Conservation (phyloP, 345 rosid genomes). For the Mangifera indica region DNA sequence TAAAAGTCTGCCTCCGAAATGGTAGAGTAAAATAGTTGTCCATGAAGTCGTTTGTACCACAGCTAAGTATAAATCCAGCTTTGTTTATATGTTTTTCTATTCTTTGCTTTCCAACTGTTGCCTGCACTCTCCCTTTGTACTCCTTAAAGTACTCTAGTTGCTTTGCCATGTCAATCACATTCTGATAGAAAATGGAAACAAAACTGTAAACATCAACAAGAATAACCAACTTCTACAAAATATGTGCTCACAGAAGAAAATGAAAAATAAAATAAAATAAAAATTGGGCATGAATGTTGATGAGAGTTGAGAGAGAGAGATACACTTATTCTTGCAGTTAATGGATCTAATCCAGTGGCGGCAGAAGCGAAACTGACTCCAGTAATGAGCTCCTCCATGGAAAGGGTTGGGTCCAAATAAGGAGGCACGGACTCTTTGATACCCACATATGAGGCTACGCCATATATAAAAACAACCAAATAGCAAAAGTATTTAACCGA, state of each 20-base stretch:
- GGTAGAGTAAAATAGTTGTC: constrained; percentile 59
- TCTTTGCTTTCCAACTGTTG: constrained; percentile 37
- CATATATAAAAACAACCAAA: background rate
- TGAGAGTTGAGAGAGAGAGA: background rate
- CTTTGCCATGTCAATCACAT: constrained; percentile 36
- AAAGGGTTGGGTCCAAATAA: constrained; percentile 65
- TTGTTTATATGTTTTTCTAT: constrained; percentile 34
- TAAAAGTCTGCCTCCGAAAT: constrained; percentile 46
- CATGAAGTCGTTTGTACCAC: constrained; percentile 63
- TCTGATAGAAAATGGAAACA: constrained; percentile 30
- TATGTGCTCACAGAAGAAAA: background rate
- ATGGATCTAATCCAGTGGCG: constrained; percentile 78
- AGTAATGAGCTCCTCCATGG: constrained; percentile 55
- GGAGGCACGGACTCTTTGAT: constrained; percentile 70
- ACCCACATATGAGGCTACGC: constrained; percentile 66
- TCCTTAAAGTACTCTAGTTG: constrained; percentile 57
- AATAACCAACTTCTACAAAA: background rate
- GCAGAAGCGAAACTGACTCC: constrained; percentile 97
- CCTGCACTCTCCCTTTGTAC: constrained; percentile 43
- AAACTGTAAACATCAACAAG: background rate
- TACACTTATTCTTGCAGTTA: constrained; percentile 60
- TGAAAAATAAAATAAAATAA: background rate
- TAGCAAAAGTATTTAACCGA: background rate
- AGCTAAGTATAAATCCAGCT: constrained; percentile 40
- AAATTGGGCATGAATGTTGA: background rate